Evolutionary conservation across 805 yeast species (phyloP).

Genomic region (Candida boleticola): DNA sequence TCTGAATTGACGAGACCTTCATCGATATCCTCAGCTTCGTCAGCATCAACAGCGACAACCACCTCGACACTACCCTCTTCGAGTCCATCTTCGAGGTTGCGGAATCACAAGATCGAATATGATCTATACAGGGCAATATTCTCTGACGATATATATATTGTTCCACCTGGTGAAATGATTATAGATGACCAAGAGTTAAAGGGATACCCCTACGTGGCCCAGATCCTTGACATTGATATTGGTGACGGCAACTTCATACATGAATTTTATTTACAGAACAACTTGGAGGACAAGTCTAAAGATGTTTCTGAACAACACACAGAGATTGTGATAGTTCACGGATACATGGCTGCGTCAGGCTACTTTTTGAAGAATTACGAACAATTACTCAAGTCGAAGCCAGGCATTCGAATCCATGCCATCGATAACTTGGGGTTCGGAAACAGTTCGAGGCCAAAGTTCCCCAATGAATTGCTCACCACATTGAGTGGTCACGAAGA

Average conservation of each 20-base stretch:
- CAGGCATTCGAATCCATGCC: constrained; percentile 36
- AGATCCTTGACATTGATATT: constrained; percentile 29
- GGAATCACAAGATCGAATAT: constrained; percentile 30
- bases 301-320: constrained; percentile 10
- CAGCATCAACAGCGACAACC: background rate
- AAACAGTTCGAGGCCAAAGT: constrained; percentile 39
- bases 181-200: background rate
- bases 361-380: constrained; percentile 40
- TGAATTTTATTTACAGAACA: constrained; percentile 29
- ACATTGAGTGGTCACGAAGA: constrained; percentile 18
- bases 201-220: constrained; percentile 10
- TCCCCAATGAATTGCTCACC: constrained; percentile 28
- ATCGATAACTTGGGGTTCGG: constrained; percentile 45
- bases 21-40: background rate
- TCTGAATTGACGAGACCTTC: constrained; percentile 3
- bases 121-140: constrained; percentile 33
- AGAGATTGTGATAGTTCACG: constrained; percentile 35
- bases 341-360: constrained; percentile 46
- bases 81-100: constrained; percentile 13
- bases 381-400: constrained; percentile 23
- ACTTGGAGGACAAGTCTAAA: constrained; percentile 3
- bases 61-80: background rate
- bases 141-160: constrained; percentile 25
- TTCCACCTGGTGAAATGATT: constrained; percentile 13
- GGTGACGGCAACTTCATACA: constrained; percentile 31